Evolutionary conservation across 1,284 basidiomycete genomes (phyloP).

Genomic region (Ceratobasidium sp.): DNA sequence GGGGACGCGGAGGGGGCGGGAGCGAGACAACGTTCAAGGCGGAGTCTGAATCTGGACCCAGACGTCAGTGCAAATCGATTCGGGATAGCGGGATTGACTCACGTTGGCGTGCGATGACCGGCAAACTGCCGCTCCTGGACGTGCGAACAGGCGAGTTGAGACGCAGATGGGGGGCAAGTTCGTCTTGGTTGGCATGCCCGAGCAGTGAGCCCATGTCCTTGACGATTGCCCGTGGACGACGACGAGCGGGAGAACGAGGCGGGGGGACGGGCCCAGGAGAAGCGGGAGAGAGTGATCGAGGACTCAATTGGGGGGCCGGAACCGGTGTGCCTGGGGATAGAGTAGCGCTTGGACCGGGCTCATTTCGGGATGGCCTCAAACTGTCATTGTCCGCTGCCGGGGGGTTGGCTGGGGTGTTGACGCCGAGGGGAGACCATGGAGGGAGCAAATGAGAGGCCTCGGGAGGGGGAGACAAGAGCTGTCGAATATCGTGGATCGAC

Average conservation of each 20-base stretch:
- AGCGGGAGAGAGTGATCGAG: neutral
- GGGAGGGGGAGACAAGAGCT: constrained; percentile 25
- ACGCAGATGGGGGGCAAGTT: constrained; percentile 1
- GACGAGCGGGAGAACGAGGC: neutral
- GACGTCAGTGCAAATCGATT: neutral
- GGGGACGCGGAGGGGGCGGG: constrained; percentile 32
- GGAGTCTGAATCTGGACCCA: constrained; percentile 12
- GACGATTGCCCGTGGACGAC: constrained; percentile 14
- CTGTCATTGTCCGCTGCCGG: too few species aligned
- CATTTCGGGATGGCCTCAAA: too few species aligned
- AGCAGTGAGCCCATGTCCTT: constrained; percentile 23
- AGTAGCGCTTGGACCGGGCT: too few species aligned
- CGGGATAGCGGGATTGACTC: neutral
- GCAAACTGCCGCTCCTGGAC: constrained; percentile 1
- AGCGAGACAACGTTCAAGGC: constrained; percentile 13
- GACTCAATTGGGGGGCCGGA: neutral
- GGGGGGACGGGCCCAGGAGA: neutral
- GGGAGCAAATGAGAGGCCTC: neutral
- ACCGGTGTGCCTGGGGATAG: neutral
- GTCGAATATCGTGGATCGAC: constrained; percentile 15
- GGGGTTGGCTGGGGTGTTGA: too few species aligned
- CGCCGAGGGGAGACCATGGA: too few species aligned
- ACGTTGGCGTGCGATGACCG: constrained; percentile 7
- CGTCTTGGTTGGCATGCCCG: constrained; percentile 30
- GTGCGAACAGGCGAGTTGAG: neutral